phyloP scores from a whole-genome alignment of 2,329 filamentous ascomycete genomes.

The Davidsoniella virescens region DNA sequence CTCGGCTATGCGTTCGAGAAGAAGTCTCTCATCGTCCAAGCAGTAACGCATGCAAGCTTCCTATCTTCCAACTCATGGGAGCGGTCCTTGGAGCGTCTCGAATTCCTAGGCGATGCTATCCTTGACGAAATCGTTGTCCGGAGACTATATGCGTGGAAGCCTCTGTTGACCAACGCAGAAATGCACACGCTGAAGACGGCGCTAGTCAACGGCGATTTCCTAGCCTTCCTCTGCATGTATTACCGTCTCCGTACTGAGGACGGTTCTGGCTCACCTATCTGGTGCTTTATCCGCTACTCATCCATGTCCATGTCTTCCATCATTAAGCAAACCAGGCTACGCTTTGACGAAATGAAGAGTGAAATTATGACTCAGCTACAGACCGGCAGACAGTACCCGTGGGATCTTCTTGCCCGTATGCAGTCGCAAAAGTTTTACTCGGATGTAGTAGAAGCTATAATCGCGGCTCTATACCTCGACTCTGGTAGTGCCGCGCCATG shows the following conservation, averaged over 20 bases:
- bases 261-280: conserved; percentile 30
- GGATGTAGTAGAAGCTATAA: conserved; percentile 63
- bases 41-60: conserved; percentile 60
- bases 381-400: conserved; percentile 48
- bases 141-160: conserved; percentile 33
- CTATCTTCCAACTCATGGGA: conserved; percentile 24
- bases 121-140: conserved; percentile 62
- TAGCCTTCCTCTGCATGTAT: conserved; percentile 44
- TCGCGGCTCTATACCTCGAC: conserved; percentile 78
- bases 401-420: conserved; percentile 52
- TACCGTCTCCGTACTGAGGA: conserved; percentile 13
- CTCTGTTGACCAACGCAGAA: conserved; percentile 30
- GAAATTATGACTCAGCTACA: conserved; percentile 35
- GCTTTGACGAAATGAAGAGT: conserved; percentile 32
- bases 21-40: conserved; percentile 54
- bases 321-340: conserved; percentile 17
- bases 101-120: conserved; percentile 76
- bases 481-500: conserved; percentile 46
- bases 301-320: conserved; percentile 23
- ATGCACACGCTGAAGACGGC: conserved; percentile 67
- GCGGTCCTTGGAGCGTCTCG: conserved; percentile 51
- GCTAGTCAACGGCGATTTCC: conserved; percentile 63
- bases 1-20: conserved; percentile 58
- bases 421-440: conserved; percentile 62
- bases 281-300: conserved; percentile 51